Conservation (phyloP, 1,139 yeast genomes). For the Yarrowia galli region DNA sequence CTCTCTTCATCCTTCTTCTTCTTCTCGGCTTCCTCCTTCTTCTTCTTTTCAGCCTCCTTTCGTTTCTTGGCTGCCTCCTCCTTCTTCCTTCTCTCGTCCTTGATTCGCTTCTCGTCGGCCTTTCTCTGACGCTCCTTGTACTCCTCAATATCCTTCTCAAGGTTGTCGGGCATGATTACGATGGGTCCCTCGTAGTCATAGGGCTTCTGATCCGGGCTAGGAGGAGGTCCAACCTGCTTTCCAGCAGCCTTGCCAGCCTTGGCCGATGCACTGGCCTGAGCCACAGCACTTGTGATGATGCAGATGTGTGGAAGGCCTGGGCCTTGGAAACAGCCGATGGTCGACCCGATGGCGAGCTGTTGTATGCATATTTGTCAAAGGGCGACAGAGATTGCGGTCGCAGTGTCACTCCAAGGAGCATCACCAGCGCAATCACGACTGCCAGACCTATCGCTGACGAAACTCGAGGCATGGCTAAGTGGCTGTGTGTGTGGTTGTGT, state of each 20-base stretch:
- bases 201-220: conserved; percentile 48
- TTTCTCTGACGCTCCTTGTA: conserved; percentile 8
- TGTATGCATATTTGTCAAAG: conserved; percentile 27
- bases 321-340: not conserved
- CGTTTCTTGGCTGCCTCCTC: conserved; percentile 32
- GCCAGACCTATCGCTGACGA: conserved; percentile 33
- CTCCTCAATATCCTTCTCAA: conserved; percentile 20
- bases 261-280: not conserved
- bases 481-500: not conserved
- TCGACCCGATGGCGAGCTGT: not conserved
- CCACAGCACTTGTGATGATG: not conserved
- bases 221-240: not conserved
- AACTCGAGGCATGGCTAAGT: conserved; percentile 19
- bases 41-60: conserved; percentile 38
- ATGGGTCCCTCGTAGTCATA: conserved; percentile 47
- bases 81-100: conserved; percentile 34
- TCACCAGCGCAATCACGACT: conserved; percentile 17
- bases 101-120: not conserved
- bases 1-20: conserved; percentile 39
- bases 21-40: conserved; percentile 39
- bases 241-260: not conserved
- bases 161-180: conserved; percentile 24
- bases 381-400: conserved; percentile 19
- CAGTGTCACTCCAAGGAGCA: conserved; percentile 21
- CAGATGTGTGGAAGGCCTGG: not conserved